Evolutionary conservation across 306 rosid species (phyloP).

Genomic region (Alnus rubra): DNA sequence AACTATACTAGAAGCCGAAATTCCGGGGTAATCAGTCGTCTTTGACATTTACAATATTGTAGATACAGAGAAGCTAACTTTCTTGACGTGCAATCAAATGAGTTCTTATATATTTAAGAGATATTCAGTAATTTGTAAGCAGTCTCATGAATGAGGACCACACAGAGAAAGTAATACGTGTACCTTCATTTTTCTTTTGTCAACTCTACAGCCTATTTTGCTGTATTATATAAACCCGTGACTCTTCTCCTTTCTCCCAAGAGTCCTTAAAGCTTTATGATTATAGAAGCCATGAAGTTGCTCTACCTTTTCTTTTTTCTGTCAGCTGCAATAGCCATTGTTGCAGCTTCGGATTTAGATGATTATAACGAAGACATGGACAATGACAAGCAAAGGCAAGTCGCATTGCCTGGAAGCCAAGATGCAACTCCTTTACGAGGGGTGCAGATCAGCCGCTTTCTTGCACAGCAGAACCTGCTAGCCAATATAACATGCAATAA

Average conservation of each 20-base stretch:
- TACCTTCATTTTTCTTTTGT: constrained; percentile 18
- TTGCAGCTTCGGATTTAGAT: constrained; percentile 7
- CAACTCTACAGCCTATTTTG: no score
- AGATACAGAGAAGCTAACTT: constrained; percentile 22
- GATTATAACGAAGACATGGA: not conserved
- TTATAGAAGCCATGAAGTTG: constrained; percentile 22
- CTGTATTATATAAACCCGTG: no score
- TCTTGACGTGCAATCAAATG: constrained; percentile 37
- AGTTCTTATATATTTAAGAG: no score
- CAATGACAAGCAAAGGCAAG: not conserved
- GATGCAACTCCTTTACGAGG: constrained; percentile 13
- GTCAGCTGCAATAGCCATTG: constrained; percentile 3
- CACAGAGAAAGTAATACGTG: constrained; percentile 21
- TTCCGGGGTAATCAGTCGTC: not conserved
- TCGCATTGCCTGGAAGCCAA: constrained; percentile 4
- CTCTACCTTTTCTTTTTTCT: not conserved
- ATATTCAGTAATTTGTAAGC: constrained; percentile 27
- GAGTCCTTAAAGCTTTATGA: no score
- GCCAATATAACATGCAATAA: constrained; percentile 31
- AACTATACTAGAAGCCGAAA: not conserved
- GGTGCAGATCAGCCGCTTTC: constrained; percentile 24
- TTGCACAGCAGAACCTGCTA: constrained; percentile 1
- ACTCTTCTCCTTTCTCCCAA: no score
- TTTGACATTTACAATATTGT: constrained; percentile 15
- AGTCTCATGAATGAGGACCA: constrained; percentile 29